Base-by-base conservation (phyloP, 148 eudicot genomes). In the Cornus controversa region DNA sequence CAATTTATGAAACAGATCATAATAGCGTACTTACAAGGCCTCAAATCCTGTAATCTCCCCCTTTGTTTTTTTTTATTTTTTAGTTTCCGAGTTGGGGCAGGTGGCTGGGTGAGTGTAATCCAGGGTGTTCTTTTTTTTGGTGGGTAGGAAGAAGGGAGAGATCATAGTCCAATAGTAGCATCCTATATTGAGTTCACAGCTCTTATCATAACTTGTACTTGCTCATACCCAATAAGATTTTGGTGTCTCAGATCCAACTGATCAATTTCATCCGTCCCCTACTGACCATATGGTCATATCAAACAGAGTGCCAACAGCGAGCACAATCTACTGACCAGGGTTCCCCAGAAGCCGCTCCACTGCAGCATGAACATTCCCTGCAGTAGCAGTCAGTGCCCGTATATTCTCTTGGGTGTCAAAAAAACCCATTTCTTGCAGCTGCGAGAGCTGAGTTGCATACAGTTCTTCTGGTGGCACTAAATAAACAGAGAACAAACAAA, bases 341-440 rank as follows among this genome's bases (percentile, higher is more conserved):
- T 86, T 91, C 47, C 92, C 93, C 85, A 96, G 77, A 71, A 96
- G 97, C 37, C 92, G 87, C 86, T 91, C 99, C 40, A 96, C 98
- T 8, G 99, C 99, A 66, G 95, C 99, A 73, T 93, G 91, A 75
- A 96, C 99, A 71, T 96, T 96, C 22, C 99, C 99, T 76, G 87
- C 79, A 26, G 98, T 90, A 20, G 98, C 98, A 66, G 83, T 84
- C 74, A 96, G 87, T 10, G 98, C 99, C 77, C 90, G 81, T 64
- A 96, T 91, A 42, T 96, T 96, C 86, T 92, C 99, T 80, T 85
- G 89, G 22, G 93, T 83, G 42, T 96, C 99, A 42, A 90, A 89
- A 84, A 96, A 96, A 7, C 99, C 99, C 99, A 93, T 93, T 80
- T 96, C 99, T 81, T 90, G 99, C 37, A 96, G 89, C 82, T 93